Evolutionary conservation across 2,329 filamentous ascomycete genomes (phyloP).

Genomic region (Sclerotinia minor): DNA sequence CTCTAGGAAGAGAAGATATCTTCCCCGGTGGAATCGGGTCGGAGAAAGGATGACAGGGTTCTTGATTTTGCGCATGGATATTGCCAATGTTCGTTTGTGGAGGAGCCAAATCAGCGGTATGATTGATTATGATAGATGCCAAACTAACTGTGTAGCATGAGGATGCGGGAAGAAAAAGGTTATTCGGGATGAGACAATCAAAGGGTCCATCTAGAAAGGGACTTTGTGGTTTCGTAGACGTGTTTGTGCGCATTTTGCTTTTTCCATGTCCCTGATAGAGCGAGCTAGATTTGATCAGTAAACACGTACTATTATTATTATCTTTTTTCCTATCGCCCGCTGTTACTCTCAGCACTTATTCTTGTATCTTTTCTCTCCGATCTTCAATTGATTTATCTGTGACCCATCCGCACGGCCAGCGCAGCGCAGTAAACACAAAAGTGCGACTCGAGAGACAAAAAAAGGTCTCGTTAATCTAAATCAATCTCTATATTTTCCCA

Average conservation of each 20-base stretch:
- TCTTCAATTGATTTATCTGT: not conserved
- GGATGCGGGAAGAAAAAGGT: not conserved
- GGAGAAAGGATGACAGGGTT: not conserved
- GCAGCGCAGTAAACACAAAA: not conserved
- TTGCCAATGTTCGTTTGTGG: not conserved
- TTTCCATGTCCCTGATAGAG: constrained; percentile 2
- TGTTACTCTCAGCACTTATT: not conserved
- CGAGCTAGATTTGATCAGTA: not conserved
- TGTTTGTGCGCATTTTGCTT: constrained; percentile 6
- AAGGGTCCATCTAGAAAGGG: constrained; percentile 4
- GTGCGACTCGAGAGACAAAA: not conserved
- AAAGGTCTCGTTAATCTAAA: constrained; percentile 9
- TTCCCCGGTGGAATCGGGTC: constrained; percentile 6
- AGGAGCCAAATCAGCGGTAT: not conserved
- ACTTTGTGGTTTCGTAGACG: too few relatives aligned
- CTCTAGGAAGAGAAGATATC: not conserved
- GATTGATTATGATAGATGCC: not conserved
- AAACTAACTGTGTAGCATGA: not conserved
- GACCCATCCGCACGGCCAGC: not conserved
- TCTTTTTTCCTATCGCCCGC: not conserved
- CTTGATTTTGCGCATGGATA: not conserved
- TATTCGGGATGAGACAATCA: not conserved
- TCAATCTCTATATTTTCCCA: not conserved
- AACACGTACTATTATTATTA: not conserved
- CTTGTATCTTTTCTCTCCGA: not conserved